These are phyloP conservation scores for Ganoderma lingzhi DNA, from an alignment of 1,284 basidiomycete genomes.

Conservation along the genomic window DNA sequence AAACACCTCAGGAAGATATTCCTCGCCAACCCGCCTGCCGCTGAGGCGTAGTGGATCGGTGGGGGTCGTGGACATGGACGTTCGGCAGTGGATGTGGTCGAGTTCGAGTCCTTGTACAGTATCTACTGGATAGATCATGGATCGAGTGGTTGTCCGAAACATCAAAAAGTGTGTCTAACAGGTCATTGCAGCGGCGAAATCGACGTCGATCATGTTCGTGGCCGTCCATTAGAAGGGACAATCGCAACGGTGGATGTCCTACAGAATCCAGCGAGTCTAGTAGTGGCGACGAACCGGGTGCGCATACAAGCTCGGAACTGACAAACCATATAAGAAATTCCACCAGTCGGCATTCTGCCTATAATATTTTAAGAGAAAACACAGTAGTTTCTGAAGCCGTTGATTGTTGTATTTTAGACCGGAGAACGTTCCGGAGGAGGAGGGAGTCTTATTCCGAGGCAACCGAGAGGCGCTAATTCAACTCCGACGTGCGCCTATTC, in stretches of 20 bases:
- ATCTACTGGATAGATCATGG: neutral
- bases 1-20: constrained; percentile 38
- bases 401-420: neutral
- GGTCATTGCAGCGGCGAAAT: neutral
- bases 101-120: neutral
- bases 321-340: neutral
- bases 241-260: neutral
- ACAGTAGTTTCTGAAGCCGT: neutral
- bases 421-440: too few relatives aligned
- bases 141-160: neutral
- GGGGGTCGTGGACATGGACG: neutral
- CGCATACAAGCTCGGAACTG: neutral
- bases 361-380: neutral
- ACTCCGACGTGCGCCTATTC: neutral
- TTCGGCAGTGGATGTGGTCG: neutral
- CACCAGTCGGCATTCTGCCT: too few relatives aligned
- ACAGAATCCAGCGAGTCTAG: neutral
- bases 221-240: neutral
- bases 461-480: neutral
- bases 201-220: neutral
- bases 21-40: constrained; percentile 22
- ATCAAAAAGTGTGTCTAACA: neutral
- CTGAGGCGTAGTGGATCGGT: neutral
- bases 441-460: neutral
- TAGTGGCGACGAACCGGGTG: neutral